Conservation (phyloP, 2,329 filamentous ascomycete species). For the Pseudogymnoascus sp. region DNA sequence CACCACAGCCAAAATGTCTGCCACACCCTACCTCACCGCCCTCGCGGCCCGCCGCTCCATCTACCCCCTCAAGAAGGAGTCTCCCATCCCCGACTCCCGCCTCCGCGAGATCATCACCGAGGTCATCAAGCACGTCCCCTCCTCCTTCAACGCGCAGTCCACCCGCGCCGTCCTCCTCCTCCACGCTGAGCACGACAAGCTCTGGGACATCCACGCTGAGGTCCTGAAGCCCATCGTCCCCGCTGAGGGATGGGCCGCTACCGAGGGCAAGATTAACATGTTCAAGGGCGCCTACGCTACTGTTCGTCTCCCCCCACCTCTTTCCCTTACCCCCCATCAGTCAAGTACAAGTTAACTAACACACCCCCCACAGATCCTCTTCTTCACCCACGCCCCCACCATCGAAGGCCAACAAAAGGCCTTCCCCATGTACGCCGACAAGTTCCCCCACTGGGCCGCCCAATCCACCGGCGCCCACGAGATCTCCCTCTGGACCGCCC, state of each 20-base stretch:
- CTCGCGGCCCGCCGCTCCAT: constrained; percentile 59
- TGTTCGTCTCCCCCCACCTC: constrained; percentile 39
- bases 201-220: constrained; percentile 69
- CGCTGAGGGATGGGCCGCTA: constrained; percentile 25
- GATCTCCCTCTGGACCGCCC: constrained; percentile 69
- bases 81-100: constrained; percentile 48
- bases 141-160: constrained; percentile 82
- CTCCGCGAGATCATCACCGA: constrained; percentile 58
- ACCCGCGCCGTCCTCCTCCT: constrained; percentile 72
- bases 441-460: constrained; percentile 68
- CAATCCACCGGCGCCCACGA: constrained; percentile 80
- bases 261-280: constrained; percentile 28
- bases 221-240: constrained; percentile 62
- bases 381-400: constrained; percentile 70
- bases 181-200: constrained; percentile 74
- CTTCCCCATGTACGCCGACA: constrained; percentile 67
- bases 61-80: constrained; percentile 60
- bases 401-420: constrained; percentile 59
- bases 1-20: constrained; percentile 36
- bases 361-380: constrained; percentile 51
- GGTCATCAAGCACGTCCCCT: constrained; percentile 62
- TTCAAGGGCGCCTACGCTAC: constrained; percentile 72
- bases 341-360: not conserved
- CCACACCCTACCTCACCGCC: constrained; percentile 46
- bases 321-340: not conserved